phyloP scores from a whole-genome alignment of 768 basidiomycete genomes.

The Dictyophora rubrovolvata region DNA sequence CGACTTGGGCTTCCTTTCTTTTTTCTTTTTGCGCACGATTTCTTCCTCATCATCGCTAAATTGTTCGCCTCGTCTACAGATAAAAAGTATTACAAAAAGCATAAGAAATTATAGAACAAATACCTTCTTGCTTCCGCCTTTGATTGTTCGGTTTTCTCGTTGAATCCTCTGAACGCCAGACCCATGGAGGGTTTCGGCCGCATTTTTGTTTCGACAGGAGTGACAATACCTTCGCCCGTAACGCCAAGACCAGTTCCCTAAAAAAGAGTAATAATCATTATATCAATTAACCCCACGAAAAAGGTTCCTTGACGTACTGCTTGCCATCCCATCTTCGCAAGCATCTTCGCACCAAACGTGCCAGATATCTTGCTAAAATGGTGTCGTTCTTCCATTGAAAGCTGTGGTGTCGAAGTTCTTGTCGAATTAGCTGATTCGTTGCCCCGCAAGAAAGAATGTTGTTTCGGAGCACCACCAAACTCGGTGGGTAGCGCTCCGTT shows the following conservation, averaged over 20 bases:
- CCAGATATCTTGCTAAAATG: constrained; percentile 76
- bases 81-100: not conserved
- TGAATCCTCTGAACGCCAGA: constrained; percentile 80
- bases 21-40: constrained; percentile 36
- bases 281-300: not conserved
- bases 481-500: constrained; percentile 22
- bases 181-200: constrained; percentile 73
- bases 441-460: constrained; percentile 47
- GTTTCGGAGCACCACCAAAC: constrained; percentile 27
- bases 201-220: constrained; percentile 76
- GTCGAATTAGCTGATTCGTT: constrained; percentile 22
- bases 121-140: constrained; percentile 68
- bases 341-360: constrained; percentile 79
- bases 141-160: constrained; percentile 79
- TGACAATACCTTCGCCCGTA: constrained; percentile 72
- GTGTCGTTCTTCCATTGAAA: constrained; percentile 56
- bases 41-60: constrained; percentile 68
- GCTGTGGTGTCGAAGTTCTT: constrained; percentile 34
- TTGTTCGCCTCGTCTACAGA: constrained; percentile 33
- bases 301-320: constrained; percentile 29
- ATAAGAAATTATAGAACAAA: constrained; percentile 17
- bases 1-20: constrained; percentile 46
- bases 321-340: constrained; percentile 95
- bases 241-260: constrained; percentile 60
- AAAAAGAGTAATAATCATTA: not conserved